Base-by-base conservation (phyloP, 164 flowering plant species). In the Sextonia rubra region DNA sequence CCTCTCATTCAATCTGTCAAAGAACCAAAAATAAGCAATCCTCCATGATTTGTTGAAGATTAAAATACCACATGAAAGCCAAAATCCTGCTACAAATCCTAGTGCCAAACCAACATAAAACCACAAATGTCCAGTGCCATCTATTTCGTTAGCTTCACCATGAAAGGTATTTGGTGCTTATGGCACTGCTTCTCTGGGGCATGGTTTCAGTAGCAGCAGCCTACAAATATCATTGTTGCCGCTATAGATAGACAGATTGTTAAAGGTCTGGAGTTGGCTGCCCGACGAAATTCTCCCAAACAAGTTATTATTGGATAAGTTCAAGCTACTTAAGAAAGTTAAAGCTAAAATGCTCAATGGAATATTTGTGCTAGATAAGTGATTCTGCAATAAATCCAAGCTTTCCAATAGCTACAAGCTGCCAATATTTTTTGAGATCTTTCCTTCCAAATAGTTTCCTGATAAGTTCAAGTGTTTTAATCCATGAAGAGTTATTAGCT, bases 31-130 rank as follows among this genome's bases (percentile, higher is more conserved):
- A 68, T 58, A 68, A 17, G 71, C 71, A 56, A 27, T 47, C 67
- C 71, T 62, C 75, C 75, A 72, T 17, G 55, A 2, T 56, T 20
- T 73, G 14, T 64, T 72, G 27, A 69, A 64, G 15, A 63, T 14
- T 14, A 77, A 25, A 23, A 49, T 20, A 5, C 69, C 73, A 4
- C 18, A 63, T 12, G 55, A 17, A 1, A 64, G 64, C 64, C 69
- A 68, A 69, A 73, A 69, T 2, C 73, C 79, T 14, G 73, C 47
- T 1, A 77, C 44, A 69, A 72, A 72, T 44, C 75, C 79, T n/a
- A 12, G 48, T 7, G 25, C n/a, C n/a, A n/a, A n/a, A n/a, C n/a
- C n/a, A n/a, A n/a, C n/a, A n/a, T n/a, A n/a, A n/a, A n/a, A n/a
- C n/a, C n/a, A n/a, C n/a, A n/a, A n/a, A n/a, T n/a, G n/a, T n/a